Evolutionary conservation across 2,329 filamentous ascomycete species (phyloP).

Genomic region (Daldinia sp.): DNA sequence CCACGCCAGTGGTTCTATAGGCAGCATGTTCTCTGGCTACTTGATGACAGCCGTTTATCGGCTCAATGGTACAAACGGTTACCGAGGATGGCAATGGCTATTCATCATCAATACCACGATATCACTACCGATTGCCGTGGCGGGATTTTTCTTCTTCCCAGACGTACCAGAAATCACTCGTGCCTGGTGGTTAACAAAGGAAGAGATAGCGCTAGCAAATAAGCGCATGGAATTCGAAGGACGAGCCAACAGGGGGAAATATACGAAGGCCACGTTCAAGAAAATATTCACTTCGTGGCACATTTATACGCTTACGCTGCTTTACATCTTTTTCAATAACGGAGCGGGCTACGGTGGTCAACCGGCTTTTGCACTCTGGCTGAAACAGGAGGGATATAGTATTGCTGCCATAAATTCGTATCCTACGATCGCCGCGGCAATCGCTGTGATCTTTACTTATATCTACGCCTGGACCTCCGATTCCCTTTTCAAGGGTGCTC

Average conservation of each 20-base stretch:
- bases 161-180: constrained; percentile 52
- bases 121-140: constrained; percentile 59
- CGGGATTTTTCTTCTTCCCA: constrained; percentile 56
- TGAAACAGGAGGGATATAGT: constrained; percentile 54
- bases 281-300: constrained; percentile 72
- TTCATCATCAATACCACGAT: constrained; percentile 64
- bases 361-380: constrained; percentile 63
- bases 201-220: constrained; percentile 51
- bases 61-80: constrained; percentile 57
- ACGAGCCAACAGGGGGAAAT: constrained; percentile 52
- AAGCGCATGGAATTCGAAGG: constrained; percentile 56
- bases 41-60: constrained; percentile 62
- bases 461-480: constrained; percentile 74
- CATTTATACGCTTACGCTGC: constrained; percentile 64
- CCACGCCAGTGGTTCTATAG: constrained; percentile 45
- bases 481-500: constrained; percentile 62
- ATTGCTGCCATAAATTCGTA: constrained; percentile 55
- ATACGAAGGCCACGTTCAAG: constrained; percentile 59
- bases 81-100: constrained; percentile 63
- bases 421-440: constrained; percentile 65
- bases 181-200: constrained; percentile 50
- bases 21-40: constrained; percentile 58
- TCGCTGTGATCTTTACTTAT: constrained; percentile 65
- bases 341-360: constrained; percentile 56
- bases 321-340: constrained; percentile 74